Conservation (phyloP, 805 yeast genomes). For the Candida caryicola region DNA sequence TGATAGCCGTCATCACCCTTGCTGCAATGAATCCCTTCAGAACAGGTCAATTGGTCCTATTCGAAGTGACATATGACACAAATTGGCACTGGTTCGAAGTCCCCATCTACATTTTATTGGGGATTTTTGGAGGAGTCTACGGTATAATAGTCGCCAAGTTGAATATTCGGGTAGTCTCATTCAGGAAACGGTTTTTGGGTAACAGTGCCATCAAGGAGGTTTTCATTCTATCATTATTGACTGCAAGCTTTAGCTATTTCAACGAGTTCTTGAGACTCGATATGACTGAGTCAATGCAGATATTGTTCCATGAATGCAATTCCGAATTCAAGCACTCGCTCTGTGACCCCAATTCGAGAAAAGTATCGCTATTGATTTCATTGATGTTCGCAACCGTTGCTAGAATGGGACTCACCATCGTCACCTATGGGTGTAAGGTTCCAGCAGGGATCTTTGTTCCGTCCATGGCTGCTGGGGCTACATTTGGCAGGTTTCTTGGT, state of each 20-base stretch:
- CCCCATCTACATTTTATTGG: slow-evolving; percentile 73
- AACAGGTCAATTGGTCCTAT: slow-evolving; percentile 90
- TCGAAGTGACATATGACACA: slow-evolving; percentile 83
- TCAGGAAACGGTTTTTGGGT: slow-evolving; percentile 67
- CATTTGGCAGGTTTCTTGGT: slow-evolving; percentile 88
- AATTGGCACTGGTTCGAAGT: slow-evolving; percentile 86
- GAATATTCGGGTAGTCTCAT: slow-evolving; percentile 73
- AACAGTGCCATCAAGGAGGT: slow-evolving; percentile 69
- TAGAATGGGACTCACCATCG: slow-evolving; percentile 67
- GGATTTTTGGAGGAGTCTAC: slow-evolving; percentile 87
- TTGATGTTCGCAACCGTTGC: slow-evolving; percentile 68
- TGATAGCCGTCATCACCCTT: slow-evolving; percentile 80
- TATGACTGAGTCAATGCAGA: slow-evolving; percentile 95
- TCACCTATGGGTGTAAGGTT: slow-evolving; percentile 89
- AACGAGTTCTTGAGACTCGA: slow-evolving; percentile 78
- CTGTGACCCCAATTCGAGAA: slow-evolving; percentile 32
- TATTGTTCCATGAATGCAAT: slow-evolving; percentile 80
- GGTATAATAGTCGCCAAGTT: slow-evolving; percentile 75
- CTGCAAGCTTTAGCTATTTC: slow-evolving; percentile 78
- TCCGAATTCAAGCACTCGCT: slow-evolving; percentile 40
- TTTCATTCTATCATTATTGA: slow-evolving; percentile 57
- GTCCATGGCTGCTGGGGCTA: slow-evolving; percentile 94
- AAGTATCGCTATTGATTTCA: slow-evolving; percentile 44
- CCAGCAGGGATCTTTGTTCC: slow-evolving; percentile 99
- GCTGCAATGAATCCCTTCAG: slow-evolving; percentile 86